A percentile compares a stretch with the other conserved stretches of the same genome.
phyloP scores from a whole-genome alignment of 441 rosid species.

The Pelargonium cotyledonis region DNA sequence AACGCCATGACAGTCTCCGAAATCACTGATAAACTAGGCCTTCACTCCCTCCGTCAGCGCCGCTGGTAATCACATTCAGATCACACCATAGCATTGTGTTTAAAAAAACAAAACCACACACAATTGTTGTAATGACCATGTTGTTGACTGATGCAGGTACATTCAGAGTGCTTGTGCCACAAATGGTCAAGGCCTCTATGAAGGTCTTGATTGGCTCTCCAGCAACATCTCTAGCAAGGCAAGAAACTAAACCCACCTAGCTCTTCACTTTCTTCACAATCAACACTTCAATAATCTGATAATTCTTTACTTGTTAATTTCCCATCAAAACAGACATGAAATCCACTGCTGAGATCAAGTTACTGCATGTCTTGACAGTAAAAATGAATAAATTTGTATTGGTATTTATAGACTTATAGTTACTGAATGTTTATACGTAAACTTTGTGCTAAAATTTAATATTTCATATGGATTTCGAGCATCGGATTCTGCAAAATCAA shows the following conservation, averaged over 20 bases:
- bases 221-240: constrained; percentile 48
- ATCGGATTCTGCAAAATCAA: not conserved
- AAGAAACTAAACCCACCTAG: constrained; percentile 15
- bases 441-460: too few relatives aligned
- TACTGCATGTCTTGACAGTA: not conserved
- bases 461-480: too few relatives aligned
- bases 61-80: constrained; percentile 30
- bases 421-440: too few relatives aligned
- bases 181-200: constrained; percentile 55
- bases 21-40: constrained; percentile 47
- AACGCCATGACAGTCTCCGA: constrained; percentile 35
- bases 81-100: too few relatives aligned
- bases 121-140: not conserved
- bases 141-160: constrained; percentile 29
- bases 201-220: constrained; percentile 62
- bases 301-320: not conserved
- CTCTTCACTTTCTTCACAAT: not conserved
- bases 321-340: not conserved
- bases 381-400: not conserved
- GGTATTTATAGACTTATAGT: not conserved
- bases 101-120: too few relatives aligned
- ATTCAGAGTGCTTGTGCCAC: constrained; percentile 57
- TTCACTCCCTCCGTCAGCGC: constrained; percentile 52
- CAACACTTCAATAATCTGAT: not conserved
- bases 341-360: not conserved